These are phyloP conservation scores for Lentinula edodes DNA, from an alignment of 768 basidiomycete genomes.

Conservation along the genomic window DNA sequence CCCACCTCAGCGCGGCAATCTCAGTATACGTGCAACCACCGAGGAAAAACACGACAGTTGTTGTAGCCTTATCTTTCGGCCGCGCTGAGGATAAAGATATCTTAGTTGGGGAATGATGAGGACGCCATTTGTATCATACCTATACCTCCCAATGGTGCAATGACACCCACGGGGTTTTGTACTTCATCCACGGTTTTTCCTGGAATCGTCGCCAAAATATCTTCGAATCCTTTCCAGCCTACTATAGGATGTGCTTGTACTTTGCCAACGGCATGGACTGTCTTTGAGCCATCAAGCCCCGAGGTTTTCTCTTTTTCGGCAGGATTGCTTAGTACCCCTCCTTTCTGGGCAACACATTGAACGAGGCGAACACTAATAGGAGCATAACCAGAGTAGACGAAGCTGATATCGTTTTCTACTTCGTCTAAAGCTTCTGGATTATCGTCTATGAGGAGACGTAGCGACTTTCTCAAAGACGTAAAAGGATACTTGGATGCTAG, in stretches of 20 bases:
- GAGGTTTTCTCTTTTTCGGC: slow-evolving; percentile 47
- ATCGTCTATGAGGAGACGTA: slow-evolving; percentile 92
- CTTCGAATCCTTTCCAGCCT: slow-evolving; percentile 98
- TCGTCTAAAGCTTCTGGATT: slow-evolving; percentile 70
- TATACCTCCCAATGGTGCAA: neutral
- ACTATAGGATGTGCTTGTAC: slow-evolving; percentile 87
- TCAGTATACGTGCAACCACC: slow-evolving; percentile 98
- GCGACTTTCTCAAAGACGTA: slow-evolving; percentile 65
- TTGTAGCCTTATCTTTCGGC: slow-evolving; percentile 59
- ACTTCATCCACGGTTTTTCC: slow-evolving; percentile 82
- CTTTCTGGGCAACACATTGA: slow-evolving; percentile 91
- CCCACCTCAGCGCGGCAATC: slow-evolving; percentile 92
- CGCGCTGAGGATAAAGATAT: slow-evolving; percentile 25
- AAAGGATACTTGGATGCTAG: slow-evolving; percentile 64
- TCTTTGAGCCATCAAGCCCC: slow-evolving; percentile 15
- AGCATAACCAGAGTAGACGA: slow-evolving; percentile 95
- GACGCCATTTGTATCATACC: slow-evolving; percentile 20
- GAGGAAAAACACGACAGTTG: slow-evolving; percentile 92
- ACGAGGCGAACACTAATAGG: slow-evolving; percentile 89
- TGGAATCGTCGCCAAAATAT: slow-evolving; percentile 73
- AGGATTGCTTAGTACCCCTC: slow-evolving; percentile 80
- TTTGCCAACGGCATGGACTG: slow-evolving; percentile 32
- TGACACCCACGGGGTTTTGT: slow-evolving; percentile 30
- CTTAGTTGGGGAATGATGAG: neutral
- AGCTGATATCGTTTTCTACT: slow-evolving; percentile 91